Base-by-base conservation (phyloP, 352 stramenopile species). In the Pythium plurisporium region DNA sequence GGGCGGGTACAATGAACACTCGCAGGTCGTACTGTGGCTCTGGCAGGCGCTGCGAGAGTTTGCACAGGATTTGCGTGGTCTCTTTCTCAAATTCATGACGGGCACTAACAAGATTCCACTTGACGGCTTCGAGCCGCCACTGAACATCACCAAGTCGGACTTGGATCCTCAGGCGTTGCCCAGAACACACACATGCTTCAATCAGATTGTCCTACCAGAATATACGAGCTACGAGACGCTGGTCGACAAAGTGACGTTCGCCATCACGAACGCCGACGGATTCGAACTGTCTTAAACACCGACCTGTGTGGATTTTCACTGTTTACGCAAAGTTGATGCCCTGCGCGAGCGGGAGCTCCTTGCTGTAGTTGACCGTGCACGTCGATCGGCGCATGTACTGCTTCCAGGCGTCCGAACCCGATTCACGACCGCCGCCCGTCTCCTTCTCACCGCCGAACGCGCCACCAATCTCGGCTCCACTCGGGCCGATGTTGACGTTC, bases 341-440 rank as follows among this genome's bases (percentile, higher is more conserved):
- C 65, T 97, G 91, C 0, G 91, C 91, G 23, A 97, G 83, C 23
- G 90, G 90, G 9, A 97, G 73, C 59, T 91, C 80, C 66, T 97
- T 93, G 69, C 88, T 94, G 71, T 97, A 84, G 74, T 97, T 97
- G 67, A 97, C 84, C 31, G 91, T 97, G 73, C 87, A 96, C 49
- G 91, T 97, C 19, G 82, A 95, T n/a, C 91, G 86, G 29, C 91
- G 87, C 87, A 97, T 97, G 86, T 97, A 97, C 70, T 95, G 84
- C 79, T 97, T 97, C 91, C 91, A 97, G 14, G 87, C 71, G 49
- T 97, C 91, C 53, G 82, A 96, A 48, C 91, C 91, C 22, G 82
- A 96, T 61, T 97, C 91, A 45, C 91, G 84, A 44, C 91, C 91
- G 10, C 89, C 87, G 19, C 91, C 91, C 30, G 91, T 97, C 54